phyloP scores from a whole-genome alignment of 1,139 yeast genomes.

The Scheffersomyces stambukii region DNA sequence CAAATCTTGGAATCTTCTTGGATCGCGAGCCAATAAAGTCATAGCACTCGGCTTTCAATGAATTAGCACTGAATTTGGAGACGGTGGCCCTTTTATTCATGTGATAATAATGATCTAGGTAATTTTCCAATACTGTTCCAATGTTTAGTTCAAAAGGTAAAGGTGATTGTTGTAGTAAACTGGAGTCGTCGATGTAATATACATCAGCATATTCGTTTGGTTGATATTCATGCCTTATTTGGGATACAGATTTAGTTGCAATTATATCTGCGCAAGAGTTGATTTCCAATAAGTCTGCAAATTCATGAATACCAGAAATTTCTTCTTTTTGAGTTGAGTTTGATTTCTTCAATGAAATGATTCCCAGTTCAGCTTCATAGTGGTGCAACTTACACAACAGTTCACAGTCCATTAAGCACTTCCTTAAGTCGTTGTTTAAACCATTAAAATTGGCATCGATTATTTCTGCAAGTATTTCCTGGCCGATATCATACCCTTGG shows the following conservation, averaged over 20 bases:
- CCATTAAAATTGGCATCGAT: conserved; percentile 19
- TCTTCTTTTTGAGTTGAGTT: background rate
- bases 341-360: no score
- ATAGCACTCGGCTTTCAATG: no score
- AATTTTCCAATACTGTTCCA: conserved; percentile 15
- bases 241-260: conserved; percentile 27
- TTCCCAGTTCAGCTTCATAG: no score
- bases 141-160: conserved; percentile 36
- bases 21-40: conserved; percentile 24
- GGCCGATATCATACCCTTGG: conserved; percentile 34
- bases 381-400: conserved; percentile 53
- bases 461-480: conserved; percentile 26
- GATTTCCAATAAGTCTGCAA: conserved; percentile 22
- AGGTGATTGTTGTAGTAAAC: no score
- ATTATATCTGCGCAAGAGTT: conserved; percentile 40
- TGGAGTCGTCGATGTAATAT: conserved; percentile 24
- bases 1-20: conserved; percentile 17
- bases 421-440: conserved; percentile 49
- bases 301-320: conserved; percentile 6
- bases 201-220: conserved; percentile 36
- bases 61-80: no score
- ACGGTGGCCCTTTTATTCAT: no score
- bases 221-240: conserved; percentile 29
- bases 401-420: conserved; percentile 53
- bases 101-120: no score